A percentile compares a stretch with the other conserved stretches of the same genome.
Evolutionary conservation across 1,284 basidiomycete species (phyloP).

Genomic region (Ustilago crameri): DNA sequence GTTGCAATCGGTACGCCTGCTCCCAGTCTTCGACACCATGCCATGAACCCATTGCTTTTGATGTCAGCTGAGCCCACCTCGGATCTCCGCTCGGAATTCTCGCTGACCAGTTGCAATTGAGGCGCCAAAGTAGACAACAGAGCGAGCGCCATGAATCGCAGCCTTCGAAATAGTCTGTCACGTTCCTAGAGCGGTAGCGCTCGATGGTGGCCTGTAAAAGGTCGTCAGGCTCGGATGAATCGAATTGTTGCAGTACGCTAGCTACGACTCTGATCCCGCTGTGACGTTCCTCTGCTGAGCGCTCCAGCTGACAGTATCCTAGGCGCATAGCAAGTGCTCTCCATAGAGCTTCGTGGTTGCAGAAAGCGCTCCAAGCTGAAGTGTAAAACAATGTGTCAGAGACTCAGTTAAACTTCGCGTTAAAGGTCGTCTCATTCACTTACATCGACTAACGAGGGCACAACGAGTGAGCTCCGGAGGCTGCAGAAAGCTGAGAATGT

Average conservation of each 20-base stretch:
- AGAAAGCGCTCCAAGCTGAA: slow-evolving; percentile 22
- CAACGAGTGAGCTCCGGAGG: slow-evolving; percentile 28
- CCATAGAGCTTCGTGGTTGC: slow-evolving; percentile 29
- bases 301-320: slow-evolving; percentile 26
- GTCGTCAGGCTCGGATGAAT: slow-evolving; percentile 6
- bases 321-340: slow-evolving; percentile 10
- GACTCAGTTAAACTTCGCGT: neutral
- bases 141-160: slow-evolving; percentile 30
- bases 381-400: neutral
- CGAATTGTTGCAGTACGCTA: slow-evolving; percentile 18
- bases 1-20: neutral
- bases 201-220: slow-evolving; percentile 21
- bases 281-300: slow-evolving; percentile 11
- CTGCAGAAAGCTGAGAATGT: slow-evolving; percentile 39
- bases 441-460: slow-evolving; percentile 29
- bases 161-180: slow-evolving; percentile 28
- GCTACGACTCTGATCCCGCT: slow-evolving; percentile 18
- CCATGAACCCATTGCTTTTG: neutral
- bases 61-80: neutral
- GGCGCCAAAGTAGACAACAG: slow-evolving; percentile 37
- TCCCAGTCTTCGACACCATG: neutral
- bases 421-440: neutral
- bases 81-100: neutral
- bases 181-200: slow-evolving; percentile 29
- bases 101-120: slow-evolving; percentile 34